Base-by-base conservation (phyloP, 1,139 yeast species). In the Pneumocystis jirovecii region DNA sequence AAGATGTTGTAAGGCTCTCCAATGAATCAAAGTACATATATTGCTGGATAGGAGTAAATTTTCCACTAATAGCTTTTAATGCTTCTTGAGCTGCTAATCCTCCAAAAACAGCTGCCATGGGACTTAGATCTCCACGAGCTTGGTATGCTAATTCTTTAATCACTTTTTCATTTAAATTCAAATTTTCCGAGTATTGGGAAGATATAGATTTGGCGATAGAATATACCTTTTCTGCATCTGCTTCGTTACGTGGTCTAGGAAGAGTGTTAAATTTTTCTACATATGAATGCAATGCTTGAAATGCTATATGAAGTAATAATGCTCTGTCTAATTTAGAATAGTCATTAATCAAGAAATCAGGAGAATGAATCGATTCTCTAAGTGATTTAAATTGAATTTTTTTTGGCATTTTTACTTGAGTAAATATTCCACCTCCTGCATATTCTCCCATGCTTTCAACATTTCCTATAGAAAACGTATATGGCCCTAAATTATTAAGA, bases 71-170 rank as follows among this genome's bases (percentile, higher is more conserved):
- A 64, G 96, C 95, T 78, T 93, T 93, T 74, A 93, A 82, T 37
- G 89, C 97, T 78, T 93, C 98, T 77, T 93, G 99, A 2, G 98
- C 99, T 65, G 89, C 86, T 66, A 93, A 79, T 50, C 98, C 98
- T 74, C 99, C 99, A 73, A 83, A 84, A 70, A 91, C 86, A 4
- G 97, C 97, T 68, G 85, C 86, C 74, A 89, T 77, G 56, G 95
- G 96, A 34, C 97, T 96, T 64, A 91, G 77, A 72, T 93, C 97
- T 76, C 98, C 98, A 64, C 85, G 81, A 1, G 97, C 87, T 75
- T 93, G 96, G 75, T 80, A 87, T 0, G 96, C 78, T 68, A 93
- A 79, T 73, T 89, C 90, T 68, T 77, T 82, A 68, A 93, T 78
- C 63, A 91, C 76, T 66, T 85, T 80, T 70, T 82, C 86, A 73